These are phyloP conservation scores for Drosera spatulata DNA, from an alignment of 179 eudicot genomes.

Conservation along the genomic window DNA sequence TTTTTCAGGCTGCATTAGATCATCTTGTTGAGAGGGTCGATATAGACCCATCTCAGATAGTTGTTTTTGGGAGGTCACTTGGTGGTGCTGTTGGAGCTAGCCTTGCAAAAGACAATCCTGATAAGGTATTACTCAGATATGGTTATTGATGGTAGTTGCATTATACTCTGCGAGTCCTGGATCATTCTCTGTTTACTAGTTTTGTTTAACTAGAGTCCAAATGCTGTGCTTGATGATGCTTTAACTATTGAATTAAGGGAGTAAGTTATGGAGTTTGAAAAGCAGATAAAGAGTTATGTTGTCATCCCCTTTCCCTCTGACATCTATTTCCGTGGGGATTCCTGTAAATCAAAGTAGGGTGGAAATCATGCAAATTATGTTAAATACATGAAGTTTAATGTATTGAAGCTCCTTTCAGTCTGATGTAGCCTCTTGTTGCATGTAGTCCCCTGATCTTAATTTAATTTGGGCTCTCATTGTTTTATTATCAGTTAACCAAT, in stretches of 20 bases:
- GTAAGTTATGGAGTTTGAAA: too few relatives aligned
- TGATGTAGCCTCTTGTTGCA: too few relatives aligned
- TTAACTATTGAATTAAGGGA: background rate
- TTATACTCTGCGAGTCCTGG: background rate
- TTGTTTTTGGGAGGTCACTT: slow-evolving; percentile 94
- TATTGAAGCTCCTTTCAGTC: too few relatives aligned
- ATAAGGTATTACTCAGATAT: slow-evolving; percentile 36
- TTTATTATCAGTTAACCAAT: too few relatives aligned
- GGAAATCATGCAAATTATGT: background rate
- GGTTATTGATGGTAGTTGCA: background rate
- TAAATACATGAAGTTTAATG: too few relatives aligned
- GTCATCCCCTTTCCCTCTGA: too few relatives aligned
- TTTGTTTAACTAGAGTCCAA: too few relatives aligned
- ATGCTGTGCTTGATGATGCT: background rate
- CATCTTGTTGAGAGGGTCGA: slow-evolving; percentile 84
- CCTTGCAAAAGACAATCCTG: slow-evolving; percentile 74
- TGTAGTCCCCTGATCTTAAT: too few relatives aligned
- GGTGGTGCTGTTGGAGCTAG: slow-evolving; percentile 95
- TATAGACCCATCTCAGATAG: slow-evolving; percentile 69
- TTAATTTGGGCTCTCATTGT: too few relatives aligned
- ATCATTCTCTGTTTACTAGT: background rate
- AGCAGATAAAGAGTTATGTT: too few relatives aligned
- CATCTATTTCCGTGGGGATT: too few relatives aligned
- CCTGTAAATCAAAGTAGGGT: background rate
- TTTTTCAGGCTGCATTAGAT: slow-evolving; percentile 75